Percentiles rank a stretch among this genome's conserved stretches.
Conservation (phyloP, 805 yeast genomes). For the Huiozyma sinensis region DNA sequence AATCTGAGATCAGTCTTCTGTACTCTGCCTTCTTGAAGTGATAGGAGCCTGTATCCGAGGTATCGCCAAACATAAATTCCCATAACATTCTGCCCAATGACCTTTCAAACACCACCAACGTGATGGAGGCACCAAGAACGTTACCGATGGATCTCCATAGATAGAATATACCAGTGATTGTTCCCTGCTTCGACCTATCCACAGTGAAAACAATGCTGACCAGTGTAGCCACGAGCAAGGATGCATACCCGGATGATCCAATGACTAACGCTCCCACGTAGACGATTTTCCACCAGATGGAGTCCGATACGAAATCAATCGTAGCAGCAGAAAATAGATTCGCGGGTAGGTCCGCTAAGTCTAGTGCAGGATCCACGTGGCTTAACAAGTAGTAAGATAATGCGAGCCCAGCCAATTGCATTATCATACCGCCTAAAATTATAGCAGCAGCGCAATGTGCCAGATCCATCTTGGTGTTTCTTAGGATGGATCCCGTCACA, state of each 20-base stretch:
- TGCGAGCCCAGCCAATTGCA: slow-evolving; percentile 17
- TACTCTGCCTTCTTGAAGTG: slow-evolving; percentile 17
- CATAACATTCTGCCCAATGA: slow-evolving; percentile 25
- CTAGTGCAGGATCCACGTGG: slow-evolving; percentile 13
- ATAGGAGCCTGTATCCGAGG: neutral
- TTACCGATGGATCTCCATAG: slow-evolving; percentile 40
- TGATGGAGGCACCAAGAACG: slow-evolving; percentile 36
- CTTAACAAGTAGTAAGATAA: slow-evolving; percentile 11
- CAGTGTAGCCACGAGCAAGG: slow-evolving; percentile 47
- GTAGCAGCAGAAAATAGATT: slow-evolving; percentile 1
- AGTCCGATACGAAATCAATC: slow-evolving; percentile 8
- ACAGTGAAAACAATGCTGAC: slow-evolving; percentile 40
- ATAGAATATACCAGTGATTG: slow-evolving; percentile 40
- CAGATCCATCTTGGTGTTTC: slow-evolving; percentile 26
- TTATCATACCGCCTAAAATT: slow-evolving; percentile 12
- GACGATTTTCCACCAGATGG: slow-evolving; percentile 23
- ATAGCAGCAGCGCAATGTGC: slow-evolving; percentile 22
- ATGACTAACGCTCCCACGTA: slow-evolving; percentile 26
- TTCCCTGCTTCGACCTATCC: slow-evolving; percentile 36
- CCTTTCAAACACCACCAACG: slow-evolving; percentile 30
- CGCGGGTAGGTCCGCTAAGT: slow-evolving; percentile 1
- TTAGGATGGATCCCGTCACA: slow-evolving; percentile 38
- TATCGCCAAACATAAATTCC: slow-evolving; percentile 19
- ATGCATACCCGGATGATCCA: slow-evolving; percentile 40
- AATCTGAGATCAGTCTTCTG: slow-evolving; percentile 16